A percentile compares a stretch with the other conserved stretches of the same genome.
Evolutionary conservation across 2,329 filamentous ascomycete genomes (phyloP).

Genomic region (Stylonectria norvegica): DNA sequence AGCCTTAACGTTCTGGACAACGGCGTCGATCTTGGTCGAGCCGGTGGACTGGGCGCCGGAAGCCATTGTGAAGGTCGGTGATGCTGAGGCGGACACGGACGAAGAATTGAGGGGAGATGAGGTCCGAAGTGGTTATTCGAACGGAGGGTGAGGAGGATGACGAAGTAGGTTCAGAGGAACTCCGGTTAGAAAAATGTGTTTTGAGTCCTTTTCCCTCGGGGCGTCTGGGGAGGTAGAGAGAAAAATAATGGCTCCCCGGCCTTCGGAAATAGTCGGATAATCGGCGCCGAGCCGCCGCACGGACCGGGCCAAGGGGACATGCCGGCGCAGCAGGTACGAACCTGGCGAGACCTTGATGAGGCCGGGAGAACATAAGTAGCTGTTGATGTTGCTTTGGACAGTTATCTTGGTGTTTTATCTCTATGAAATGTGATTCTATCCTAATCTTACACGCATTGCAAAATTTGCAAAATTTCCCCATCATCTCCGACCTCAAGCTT

Average conservation of each 20-base stretch:
- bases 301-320: constrained; percentile 28
- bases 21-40: constrained; percentile 45
- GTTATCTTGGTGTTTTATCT: too few relatives aligned
- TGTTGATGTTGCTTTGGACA: too few relatives aligned
- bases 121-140: constrained; percentile 10
- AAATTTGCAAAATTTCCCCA: too few relatives aligned
- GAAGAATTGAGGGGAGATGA: constrained; percentile 36
- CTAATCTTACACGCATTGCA: too few relatives aligned
- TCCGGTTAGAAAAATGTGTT: constrained; percentile 17
- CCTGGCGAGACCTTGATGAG: too few relatives aligned
- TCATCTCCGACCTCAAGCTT: too few relatives aligned
- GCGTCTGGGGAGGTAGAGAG: background rate
- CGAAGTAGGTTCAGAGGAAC: constrained; percentile 1
- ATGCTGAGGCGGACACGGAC: constrained; percentile 17
- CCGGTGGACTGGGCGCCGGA: constrained; percentile 37
- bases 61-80: constrained; percentile 40
- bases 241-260: constrained; percentile 23
- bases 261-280: constrained; percentile 32
- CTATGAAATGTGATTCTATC: too few relatives aligned
- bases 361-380: too few relatives aligned
- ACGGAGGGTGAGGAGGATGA: constrained; percentile 5
- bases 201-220: constrained; percentile 26
- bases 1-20: constrained; percentile 41
- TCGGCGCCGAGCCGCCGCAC: constrained; percentile 25
- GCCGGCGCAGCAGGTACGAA: too few relatives aligned